Percentiles rank a stretch among this genome's conserved stretches.
Conservation (phyloP, 345 rosid genomes). For the Bruguiera parviflora region DNA sequence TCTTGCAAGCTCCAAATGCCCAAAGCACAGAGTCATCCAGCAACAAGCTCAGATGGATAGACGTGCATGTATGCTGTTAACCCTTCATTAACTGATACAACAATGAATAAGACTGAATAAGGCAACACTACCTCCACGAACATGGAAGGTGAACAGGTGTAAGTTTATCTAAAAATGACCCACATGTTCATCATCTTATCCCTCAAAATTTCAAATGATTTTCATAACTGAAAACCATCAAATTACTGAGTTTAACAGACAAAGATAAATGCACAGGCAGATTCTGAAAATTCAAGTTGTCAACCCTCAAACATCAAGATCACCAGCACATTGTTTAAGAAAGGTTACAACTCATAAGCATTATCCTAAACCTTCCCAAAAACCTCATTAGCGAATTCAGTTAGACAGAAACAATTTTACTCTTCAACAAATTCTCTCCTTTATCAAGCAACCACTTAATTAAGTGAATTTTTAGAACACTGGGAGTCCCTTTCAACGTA, state of each 20-base stretch:
- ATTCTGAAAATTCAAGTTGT: background rate
- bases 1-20: background rate
- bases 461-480: too few relatives aligned
- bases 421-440: background rate
- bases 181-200: background rate
- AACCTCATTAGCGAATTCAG: background rate
- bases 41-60: background rate
- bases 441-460: background rate
- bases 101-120: background rate
- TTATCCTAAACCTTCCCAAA: background rate
- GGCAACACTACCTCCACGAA: background rate
- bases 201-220: background rate
- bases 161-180: background rate
- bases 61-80: too few relatives aligned
- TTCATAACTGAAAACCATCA: background rate
- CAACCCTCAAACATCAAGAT: background rate
- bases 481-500: too few relatives aligned
- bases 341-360: background rate
- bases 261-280: too few relatives aligned
- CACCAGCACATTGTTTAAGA: background rate
- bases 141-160: background rate
- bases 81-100: background rate
- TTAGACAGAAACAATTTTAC: background rate
- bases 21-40: background rate
- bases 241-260: background rate